Evolutionary conservation across 2,329 filamentous ascomycete genomes (phyloP), one percentile per base, ranked within the genome.

Genomic region (Penicillium sclerotiorum): DNA sequence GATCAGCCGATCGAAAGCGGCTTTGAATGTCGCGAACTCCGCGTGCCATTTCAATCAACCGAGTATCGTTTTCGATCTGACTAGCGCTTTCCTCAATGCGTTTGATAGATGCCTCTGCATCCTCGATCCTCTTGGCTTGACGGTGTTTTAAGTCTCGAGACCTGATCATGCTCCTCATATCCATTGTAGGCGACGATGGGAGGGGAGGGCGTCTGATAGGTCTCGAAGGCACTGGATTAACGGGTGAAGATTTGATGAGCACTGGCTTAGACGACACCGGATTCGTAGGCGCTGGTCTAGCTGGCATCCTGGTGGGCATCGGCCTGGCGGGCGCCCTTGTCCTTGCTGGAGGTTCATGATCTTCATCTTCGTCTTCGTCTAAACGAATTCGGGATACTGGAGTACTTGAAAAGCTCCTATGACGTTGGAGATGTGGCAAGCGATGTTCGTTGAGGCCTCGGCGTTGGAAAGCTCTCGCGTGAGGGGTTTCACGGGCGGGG

Each of bases 281-380:
- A n/a, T n/a, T n/a, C n/a, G n/a, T n/a, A n/a, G n/a, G n/a, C n/a
- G n/a, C n/a, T 22, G 13, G 44, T 20, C 25, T n/a, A 9, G 32
- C 30, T 9, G 27, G n/a, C 43, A 6, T 32, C 15, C 32, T 32
- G 39, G 23, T 5, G 15, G 33, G 18, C 21, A 9, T 13, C n/a
- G 36, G 36, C 18, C 35, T 36, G 27, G 17, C 9, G 15, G 27
- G n/a, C 15, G 43, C 15, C 35, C 35, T 38, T 17, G 17, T 9
- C 21, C 12, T 28, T 30, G 30, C 17, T 22, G n/a, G 22, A 13
- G 15, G 17, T 23, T 32, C 23, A 12, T 21, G 3, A 8, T 41
- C 36, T 17, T 48, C 45, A 7, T 48, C 28, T 11, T 43, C 30
- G 11, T 48, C 45, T n/a, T 42, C 45, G 17, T 41, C 37, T 18